Percentiles rank a stretch among this genome's conserved stretches.
Conservation (phyloP, 176 grass and related monocot species). For the Rhipidocladum racemiflorum region DNA sequence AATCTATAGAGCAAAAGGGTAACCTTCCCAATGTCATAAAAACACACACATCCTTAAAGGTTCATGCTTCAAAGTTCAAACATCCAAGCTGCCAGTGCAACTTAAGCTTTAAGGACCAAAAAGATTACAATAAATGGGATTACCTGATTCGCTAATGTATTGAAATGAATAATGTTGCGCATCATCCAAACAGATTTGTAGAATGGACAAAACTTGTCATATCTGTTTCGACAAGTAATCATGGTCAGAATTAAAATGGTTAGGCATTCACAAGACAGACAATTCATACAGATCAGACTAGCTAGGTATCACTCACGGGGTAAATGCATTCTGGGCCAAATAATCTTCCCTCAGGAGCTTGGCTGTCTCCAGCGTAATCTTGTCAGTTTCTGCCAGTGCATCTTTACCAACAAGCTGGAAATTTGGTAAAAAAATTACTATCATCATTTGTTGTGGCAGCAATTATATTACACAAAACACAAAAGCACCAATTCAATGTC, state of each 20-base stretch:
- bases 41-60: background rate
- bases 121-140: background rate
- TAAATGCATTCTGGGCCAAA: conserved; percentile 88
- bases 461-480: background rate
- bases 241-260: background rate
- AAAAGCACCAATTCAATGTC: background rate
- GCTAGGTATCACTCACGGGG: conserved; percentile 52
- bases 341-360: conserved; percentile 90
- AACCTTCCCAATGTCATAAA: background rate
- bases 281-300: background rate
- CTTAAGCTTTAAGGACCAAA: background rate
- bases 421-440: conserved; percentile 5
- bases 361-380: conserved; percentile 73
- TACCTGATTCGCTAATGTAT: conserved; percentile 80
- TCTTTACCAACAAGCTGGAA: conserved; percentile 90
- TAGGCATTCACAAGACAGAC: background rate
- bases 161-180: conserved; percentile 92
- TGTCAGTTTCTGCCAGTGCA: conserved; percentile 79
- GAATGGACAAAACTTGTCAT: conserved; percentile 86
- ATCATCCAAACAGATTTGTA: conserved; percentile 97
- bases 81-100: background rate
- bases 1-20: background rate
- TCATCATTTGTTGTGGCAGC: background rate
- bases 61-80: background rate
- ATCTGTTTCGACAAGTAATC: conserved; percentile 36